These are phyloP conservation scores for Geotrichum reessii DNA, from an alignment of 1,139 yeast genomes.

Conservation along the genomic window DNA sequence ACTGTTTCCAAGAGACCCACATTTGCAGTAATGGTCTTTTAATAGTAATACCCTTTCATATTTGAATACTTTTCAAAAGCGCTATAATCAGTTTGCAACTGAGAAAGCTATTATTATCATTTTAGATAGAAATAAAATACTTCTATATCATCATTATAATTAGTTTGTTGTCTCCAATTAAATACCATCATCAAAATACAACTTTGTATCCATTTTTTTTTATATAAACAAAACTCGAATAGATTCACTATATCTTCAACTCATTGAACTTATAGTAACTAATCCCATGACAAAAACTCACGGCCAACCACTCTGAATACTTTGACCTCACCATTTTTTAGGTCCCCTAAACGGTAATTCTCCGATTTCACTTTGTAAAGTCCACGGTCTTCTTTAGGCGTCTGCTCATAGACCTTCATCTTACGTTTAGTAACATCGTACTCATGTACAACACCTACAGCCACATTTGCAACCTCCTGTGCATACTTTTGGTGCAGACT, in stretches of 20 bases:
- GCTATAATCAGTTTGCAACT: no score
- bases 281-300: slow-evolving; percentile 23
- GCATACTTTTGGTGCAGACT: slow-evolving; percentile 26
- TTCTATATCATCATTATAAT: no score
- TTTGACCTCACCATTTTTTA: slow-evolving; percentile 73
- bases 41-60: no score
- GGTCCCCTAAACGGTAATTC: slow-evolving; percentile 47
- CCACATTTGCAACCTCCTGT: slow-evolving; percentile 1
- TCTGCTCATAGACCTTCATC: background rate
- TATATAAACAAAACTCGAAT: background rate
- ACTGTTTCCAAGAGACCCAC: no score
- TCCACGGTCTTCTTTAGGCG: slow-evolving; percentile 30
- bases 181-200: no score
- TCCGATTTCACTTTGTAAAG: slow-evolving; percentile 4
- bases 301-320: slow-evolving; percentile 51
- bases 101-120: no score
- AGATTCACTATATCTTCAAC: background rate
- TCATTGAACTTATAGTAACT: background rate
- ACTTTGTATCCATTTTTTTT: no score
- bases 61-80: no score
- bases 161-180: no score
- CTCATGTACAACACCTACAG: background rate
- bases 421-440: slow-evolving; percentile 1
- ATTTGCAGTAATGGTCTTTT: no score
- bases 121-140: no score